phyloP scores from a whole-genome alignment of 306 rosid species.

The Amphicarpaea edgeworthii region DNA sequence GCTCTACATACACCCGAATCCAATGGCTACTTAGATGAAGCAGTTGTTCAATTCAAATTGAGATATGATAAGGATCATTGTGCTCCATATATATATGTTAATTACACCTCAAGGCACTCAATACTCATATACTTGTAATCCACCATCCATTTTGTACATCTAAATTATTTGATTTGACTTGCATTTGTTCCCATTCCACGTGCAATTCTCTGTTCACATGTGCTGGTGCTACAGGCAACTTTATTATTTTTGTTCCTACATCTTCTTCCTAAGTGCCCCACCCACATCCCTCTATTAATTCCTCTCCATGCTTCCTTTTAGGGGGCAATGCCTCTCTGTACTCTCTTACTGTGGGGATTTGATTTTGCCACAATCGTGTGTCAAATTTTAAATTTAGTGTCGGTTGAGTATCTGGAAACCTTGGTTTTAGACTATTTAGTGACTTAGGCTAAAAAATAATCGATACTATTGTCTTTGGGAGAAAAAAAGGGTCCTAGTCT shows the following conservation, averaged over 20 bases:
- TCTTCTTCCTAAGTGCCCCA: constrained; percentile 41
- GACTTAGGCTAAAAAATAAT: constrained; percentile 6
- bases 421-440: not conserved
- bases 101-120: constrained; percentile 27
- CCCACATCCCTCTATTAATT: constrained; percentile 71
- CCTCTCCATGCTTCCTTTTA: constrained; percentile 78
- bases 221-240: constrained; percentile 55
- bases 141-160: constrained; percentile 39
- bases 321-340: constrained; percentile 56
- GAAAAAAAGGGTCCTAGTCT: not conserved
- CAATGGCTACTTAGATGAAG: not conserved
- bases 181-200: constrained; percentile 50
- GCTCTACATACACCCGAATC: not conserved
- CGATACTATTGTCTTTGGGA: not conserved
- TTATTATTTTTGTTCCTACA: constrained; percentile 32
- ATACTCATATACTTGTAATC: constrained; percentile 2
- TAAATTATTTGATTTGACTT: constrained; percentile 58
- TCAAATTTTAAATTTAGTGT: constrained; percentile 32
- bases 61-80: constrained; percentile 40
- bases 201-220: constrained; percentile 58
- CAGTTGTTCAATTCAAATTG: not conserved
- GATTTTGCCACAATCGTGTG: not conserved
- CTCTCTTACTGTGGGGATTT: constrained; percentile 11
- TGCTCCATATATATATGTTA: not conserved
- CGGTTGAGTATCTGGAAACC: constrained; percentile 31